Conservation (phyloP, 225 moss, liverwort and hornwort genomes). For the Antitrichia curtipendula region DNA sequence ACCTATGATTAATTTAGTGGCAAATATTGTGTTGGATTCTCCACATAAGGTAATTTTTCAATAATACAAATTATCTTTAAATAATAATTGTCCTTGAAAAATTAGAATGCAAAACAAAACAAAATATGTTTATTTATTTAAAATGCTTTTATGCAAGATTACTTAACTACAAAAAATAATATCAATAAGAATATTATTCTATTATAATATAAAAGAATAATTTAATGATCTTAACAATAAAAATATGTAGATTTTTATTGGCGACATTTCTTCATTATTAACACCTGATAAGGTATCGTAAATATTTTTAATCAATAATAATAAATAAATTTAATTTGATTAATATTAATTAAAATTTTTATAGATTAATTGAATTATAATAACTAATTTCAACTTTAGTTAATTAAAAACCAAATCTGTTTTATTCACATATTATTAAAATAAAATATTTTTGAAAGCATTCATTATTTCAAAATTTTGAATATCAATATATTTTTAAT, state of each 20-base stretch:
- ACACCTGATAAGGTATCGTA: constrained; percentile 47
- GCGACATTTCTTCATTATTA: constrained; percentile 51
- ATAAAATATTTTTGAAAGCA: not conserved
- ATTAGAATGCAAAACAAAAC: not conserved
- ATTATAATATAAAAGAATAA: fast-evolving
- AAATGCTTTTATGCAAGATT: too few relatives aligned
- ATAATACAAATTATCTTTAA: not conserved
- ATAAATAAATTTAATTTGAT: not conserved
- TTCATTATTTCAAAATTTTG: not conserved
- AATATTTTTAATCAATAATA: not conserved
- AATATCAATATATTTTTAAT: not conserved
- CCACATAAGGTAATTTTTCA: constrained; percentile 41
- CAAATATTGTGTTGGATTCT: constrained; percentile 41
- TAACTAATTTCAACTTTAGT: not conserved
- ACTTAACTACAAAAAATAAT: not conserved
- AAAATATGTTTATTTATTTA: too few relatives aligned
- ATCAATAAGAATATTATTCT: too few relatives aligned
- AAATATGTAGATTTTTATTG: constrained; percentile 48
- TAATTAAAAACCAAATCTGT: not conserved
- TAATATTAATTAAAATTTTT: too few relatives aligned
- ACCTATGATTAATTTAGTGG: constrained; percentile 42
- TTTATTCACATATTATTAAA: not conserved
- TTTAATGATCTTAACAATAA: not conserved
- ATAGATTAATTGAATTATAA: not conserved
- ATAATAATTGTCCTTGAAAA: not conserved